Base-by-base conservation (phyloP, 345 rosid species). In the Brassica rapa region DNA sequence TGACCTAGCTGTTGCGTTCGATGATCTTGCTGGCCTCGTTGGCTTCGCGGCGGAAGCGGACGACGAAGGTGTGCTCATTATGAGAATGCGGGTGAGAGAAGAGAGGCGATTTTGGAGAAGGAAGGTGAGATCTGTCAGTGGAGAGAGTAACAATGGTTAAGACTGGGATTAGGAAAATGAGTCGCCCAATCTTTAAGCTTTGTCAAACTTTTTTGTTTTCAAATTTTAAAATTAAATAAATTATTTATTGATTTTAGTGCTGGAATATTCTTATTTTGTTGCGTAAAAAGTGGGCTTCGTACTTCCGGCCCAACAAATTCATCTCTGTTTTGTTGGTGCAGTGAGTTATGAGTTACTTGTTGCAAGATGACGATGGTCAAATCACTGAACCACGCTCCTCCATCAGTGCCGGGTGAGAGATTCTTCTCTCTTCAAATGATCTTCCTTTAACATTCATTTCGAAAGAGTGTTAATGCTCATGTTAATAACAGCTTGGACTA, bases 361-460 rank as follows among this genome's bases (percentile, higher is more conserved):
- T 95, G 70, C 98, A 93, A 81, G 98, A 93, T 82, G 92, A 95
- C 0, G 97, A 95, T 82, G 99, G 98, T 4, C 99, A 95, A 80
- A 91, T 95, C 72, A 64, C 91, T 57, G 98, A 93, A 79, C 99
- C 99, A 65, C 97, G 91, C 80, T 95, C 98, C 80, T 95, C 98
- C 43, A 88, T 95, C 59, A 91, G 98, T 74, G 99, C 95, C 5
- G 99, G 99, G 99, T 91, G 71, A 81, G 75, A 27, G 30, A 27
- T 27, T 27, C 30, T 27, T 27, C 30, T 27, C 30, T 27, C 30
- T 62, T 29, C 21, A n/a, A 62, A 9, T 51, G 15, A 39, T 43
- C 66, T 35, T 51, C 73, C 19, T 0, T 53, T 53, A 27, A 6
- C 49, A 32, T 32, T 30, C 30, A 4, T 32, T 21, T 43, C 59